A percentile compares a stretch with the other conserved stretches of the same genome.
Conservation (phyloP, 306 rosid species). For the Trifolium fragiferum region DNA sequence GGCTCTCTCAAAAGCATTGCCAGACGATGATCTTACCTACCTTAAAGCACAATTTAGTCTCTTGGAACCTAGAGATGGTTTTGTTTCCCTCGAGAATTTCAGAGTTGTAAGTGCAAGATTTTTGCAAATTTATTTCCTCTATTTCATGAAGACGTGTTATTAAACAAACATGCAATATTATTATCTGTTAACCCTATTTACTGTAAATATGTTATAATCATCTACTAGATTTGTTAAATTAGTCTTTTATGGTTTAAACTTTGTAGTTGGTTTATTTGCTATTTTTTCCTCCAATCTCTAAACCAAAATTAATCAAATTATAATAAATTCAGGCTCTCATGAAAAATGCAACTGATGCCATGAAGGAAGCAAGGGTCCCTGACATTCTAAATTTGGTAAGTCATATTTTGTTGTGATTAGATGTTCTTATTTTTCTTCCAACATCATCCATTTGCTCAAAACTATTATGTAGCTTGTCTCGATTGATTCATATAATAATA, state of each 20-base stretch:
- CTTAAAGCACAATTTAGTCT: constrained; percentile 80
- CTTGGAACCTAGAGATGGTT: constrained; percentile 81
- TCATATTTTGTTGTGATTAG: constrained; percentile 39
- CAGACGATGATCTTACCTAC: constrained; percentile 82
- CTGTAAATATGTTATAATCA: constrained; percentile 21
- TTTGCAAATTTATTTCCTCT: constrained; percentile 25
- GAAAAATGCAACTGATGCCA: constrained; percentile 89
- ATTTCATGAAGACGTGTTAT: constrained; percentile 18
- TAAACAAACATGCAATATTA: constrained; percentile 16
- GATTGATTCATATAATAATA: constrained; percentile 26
- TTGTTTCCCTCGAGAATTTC: constrained; percentile 71
- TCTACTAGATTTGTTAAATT: constrained; percentile 17
- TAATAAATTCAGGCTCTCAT: constrained; percentile 71
- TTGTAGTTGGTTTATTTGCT: constrained; percentile 17
- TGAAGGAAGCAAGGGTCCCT: constrained; percentile 81
- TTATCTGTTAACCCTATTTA: constrained; percentile 11
- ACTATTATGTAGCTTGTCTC: constrained; percentile 22
- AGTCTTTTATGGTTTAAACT: constrained; percentile 2
- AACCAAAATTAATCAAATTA: constrained; percentile 23
- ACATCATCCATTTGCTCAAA: constrained; percentile 9
- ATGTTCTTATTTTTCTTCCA: constrained; percentile 21
- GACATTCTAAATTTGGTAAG: constrained; percentile 82
- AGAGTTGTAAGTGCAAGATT: constrained; percentile 63
- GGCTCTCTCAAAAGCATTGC: constrained; percentile 89
- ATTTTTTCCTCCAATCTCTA: constrained; percentile 34